Conservation (phyloP, 768 basidiomycete genomes). For the Boletus subparvulus region DNA sequence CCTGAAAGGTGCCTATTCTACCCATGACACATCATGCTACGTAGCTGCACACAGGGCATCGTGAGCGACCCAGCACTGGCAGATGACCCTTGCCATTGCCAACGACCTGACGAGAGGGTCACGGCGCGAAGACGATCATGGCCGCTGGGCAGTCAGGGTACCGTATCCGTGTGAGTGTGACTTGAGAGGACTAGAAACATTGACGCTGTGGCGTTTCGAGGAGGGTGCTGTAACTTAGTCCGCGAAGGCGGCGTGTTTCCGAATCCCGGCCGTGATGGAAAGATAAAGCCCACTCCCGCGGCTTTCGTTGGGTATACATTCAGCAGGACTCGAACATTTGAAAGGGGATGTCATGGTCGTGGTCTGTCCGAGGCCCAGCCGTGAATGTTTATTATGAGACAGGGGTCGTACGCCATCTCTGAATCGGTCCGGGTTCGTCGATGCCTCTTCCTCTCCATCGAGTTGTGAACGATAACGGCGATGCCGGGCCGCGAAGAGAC, state of each 20-base stretch:
- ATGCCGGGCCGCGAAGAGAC: background rate
- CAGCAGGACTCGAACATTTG: too few species aligned
- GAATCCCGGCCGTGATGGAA: background rate
- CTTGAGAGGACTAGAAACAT: background rate
- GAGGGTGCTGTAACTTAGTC: background rate
- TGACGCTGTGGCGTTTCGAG: constrained; percentile 5
- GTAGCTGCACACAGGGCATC: too few species aligned
- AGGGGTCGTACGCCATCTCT: too few species aligned
- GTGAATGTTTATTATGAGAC: background rate
- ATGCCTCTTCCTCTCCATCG: too few species aligned
- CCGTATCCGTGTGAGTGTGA: too few species aligned
- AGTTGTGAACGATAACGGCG: background rate
- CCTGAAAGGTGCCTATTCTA: background rate
- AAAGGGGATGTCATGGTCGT: too few species aligned
- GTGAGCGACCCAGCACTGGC: background rate
- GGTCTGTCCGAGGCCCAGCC: background rate
- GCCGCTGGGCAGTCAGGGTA: too few species aligned
- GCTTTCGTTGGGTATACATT: background rate
- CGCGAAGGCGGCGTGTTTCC: constrained; percentile 10
- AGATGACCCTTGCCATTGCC: background rate
- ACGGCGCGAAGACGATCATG: background rate
- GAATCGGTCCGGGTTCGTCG: too few species aligned
- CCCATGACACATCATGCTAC: background rate
- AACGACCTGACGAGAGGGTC: background rate
- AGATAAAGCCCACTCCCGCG: background rate